Base-by-base conservation (phyloP, 2,329 filamentous ascomycete species). In the Sclerotinia subarctica region DNA sequence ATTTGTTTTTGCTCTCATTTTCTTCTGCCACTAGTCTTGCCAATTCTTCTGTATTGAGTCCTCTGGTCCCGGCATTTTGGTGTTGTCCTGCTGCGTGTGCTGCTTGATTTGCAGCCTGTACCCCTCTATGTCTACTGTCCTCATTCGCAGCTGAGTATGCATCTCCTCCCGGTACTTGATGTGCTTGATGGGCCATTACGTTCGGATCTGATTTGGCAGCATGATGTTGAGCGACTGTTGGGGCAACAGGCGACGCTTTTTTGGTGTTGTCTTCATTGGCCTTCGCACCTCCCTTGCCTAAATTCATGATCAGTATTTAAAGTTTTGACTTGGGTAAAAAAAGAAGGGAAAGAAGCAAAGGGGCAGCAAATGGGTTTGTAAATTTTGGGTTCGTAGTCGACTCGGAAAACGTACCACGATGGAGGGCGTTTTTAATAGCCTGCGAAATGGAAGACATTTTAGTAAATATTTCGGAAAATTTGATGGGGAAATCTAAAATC, bases 1-100 rank as follows among this genome's bases (percentile, higher is more conserved):
- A 89, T 79, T 94, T 96, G 77, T 88, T 88, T 78, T 89, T 92
- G 80, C 83, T 92, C 76, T 92, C 91, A 69, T 93, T 92, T 82
- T 98, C 95, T 78, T 98, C 95, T 68, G 93, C 92, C 1, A 99
- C 88, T 52, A 98, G 89, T 75, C 91, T 89, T 77, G 93, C 91
- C 38, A 97, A 84, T 70, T 94, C 91, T 53, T 87, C 84, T 5
- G 92, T 89, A 70, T 84, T 84, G 68, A 83, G 79, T 70, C 78
- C 82, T 78, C 79, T 82, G 70, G 70, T 78, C 47, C 49, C 69
- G 15, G 52, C 68, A 67, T 74, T 75, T 69, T 76, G 74, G 73
- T 85, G 84, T 73, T 92, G 89, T 71, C 86, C 83, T 51, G 86
- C 85, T 69, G 87, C 86, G 71, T 88, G 86, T 10, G 88, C 86